phyloP scores from a whole-genome alignment of 2,329 filamentous ascomycete species.

The Diaporthe caulivora region DNA sequence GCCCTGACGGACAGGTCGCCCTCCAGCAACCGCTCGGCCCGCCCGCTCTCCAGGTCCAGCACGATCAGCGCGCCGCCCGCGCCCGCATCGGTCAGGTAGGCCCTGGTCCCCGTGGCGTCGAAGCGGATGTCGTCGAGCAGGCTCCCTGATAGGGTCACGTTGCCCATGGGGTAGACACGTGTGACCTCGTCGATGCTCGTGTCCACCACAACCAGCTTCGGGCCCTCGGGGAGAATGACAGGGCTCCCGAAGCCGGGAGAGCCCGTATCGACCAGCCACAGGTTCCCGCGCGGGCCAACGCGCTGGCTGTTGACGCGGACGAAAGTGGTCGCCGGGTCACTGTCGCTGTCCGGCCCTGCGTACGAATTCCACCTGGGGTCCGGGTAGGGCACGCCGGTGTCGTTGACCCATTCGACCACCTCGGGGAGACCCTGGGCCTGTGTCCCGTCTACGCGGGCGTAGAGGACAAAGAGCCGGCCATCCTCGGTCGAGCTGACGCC shows the following conservation, averaged over 20 bases:
- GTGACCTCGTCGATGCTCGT: constrained; percentile 4
- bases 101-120: constrained; percentile 5
- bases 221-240: constrained; percentile 32
- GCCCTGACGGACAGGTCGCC: constrained; percentile 31
- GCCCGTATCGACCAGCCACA: constrained; percentile 39
- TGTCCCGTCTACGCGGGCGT: constrained; percentile 38
- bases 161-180: constrained; percentile 36
- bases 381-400: constrained; percentile 31
- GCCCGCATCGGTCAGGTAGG: constrained; percentile 38
- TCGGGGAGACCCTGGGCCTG: constrained; percentile 34
- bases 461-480: constrained; percentile 37
- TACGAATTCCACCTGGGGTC: constrained; percentile 37
- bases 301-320: constrained; percentile 33
- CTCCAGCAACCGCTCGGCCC: constrained; percentile 32
- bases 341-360: constrained; percentile 2
- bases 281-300: constrained; percentile 20
- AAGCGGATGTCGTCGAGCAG: constrained; percentile 37
- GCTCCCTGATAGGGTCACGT: constrained; percentile 27
- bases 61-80: constrained; percentile 34
- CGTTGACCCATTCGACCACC: constrained; percentile 38
- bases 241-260: constrained; percentile 35
- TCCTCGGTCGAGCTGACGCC: constrained; percentile 32
- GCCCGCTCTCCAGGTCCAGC: constrained; percentile 35
- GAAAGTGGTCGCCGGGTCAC: constrained; percentile 25
- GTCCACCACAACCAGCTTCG: constrained; percentile 39